A percentile compares a stretch with the other conserved stretches of the same genome.
Evolutionary conservation across 495 filamentous ascomycete genomes (phyloP).

Genomic region (Glonium stellatum): DNA sequence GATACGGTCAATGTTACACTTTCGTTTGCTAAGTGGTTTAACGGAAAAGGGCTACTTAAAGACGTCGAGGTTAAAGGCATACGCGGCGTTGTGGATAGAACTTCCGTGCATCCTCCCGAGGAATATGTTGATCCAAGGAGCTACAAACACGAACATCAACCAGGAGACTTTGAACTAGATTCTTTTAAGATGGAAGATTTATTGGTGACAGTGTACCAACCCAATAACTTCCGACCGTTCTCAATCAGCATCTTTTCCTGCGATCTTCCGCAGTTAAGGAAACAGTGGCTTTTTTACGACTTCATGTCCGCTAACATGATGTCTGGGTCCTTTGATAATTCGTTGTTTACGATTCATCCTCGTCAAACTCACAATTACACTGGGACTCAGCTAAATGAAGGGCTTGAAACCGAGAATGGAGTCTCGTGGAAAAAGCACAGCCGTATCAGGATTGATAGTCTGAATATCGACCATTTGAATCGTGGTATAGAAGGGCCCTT

Average conservation of each 20-base stretch:
- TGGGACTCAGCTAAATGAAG: constrained; percentile 49
- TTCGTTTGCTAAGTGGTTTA: constrained; percentile 98
- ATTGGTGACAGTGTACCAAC: constrained; percentile 86
- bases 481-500: constrained; percentile 90
- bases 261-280: constrained; percentile 84
- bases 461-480: constrained; percentile 94
- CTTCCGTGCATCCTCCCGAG: constrained; percentile 62
- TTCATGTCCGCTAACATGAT: constrained; percentile 92
- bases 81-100: constrained; percentile 91
- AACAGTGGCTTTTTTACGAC: constrained; percentile 97
- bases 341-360: constrained; percentile 94
- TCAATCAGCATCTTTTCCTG: constrained; percentile 91
- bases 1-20: constrained; percentile 93
- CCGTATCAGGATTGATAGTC: constrained; percentile 79
- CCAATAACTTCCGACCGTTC: constrained; percentile 82
- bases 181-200: constrained; percentile 93
- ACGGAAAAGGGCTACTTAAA: constrained; percentile 83
- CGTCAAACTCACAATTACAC: constrained; percentile 72
- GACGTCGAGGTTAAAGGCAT: constrained; percentile 93
- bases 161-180: constrained; percentile 94
- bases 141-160: constrained; percentile 78
- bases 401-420: constrained; percentile 45
- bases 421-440: constrained; percentile 86
- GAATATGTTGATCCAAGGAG: constrained; percentile 76
- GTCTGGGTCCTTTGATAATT: constrained; percentile 92